phyloP scores from a whole-genome alignment of 352 stramenopile genomes.

The Globisporangium radiosum region DNA sequence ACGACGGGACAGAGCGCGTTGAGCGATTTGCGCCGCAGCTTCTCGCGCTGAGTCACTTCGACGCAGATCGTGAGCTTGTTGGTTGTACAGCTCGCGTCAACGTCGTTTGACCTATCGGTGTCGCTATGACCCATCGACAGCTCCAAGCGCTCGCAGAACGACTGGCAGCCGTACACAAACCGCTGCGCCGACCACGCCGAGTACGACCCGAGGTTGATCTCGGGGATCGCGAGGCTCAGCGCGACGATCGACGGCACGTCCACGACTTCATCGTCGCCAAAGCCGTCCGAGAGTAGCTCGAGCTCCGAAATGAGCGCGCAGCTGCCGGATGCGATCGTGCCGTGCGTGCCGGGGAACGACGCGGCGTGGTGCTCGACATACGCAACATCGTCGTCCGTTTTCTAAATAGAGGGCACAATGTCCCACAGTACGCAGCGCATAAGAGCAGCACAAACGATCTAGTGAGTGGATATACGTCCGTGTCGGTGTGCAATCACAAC shows the following conservation, averaged over 20 bases:
- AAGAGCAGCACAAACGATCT: too few relatives aligned
- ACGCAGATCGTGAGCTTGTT: slow-evolving; percentile 62
- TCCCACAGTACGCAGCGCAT: too few relatives aligned
- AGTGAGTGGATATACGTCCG: too few relatives aligned
- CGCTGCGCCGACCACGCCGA: slow-evolving; percentile 46
- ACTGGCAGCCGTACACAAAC: slow-evolving; percentile 66
- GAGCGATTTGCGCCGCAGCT: slow-evolving; percentile 27
- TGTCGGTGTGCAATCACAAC: too few relatives aligned
- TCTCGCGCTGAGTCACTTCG: slow-evolving; percentile 48
- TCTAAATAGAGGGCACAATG: slow-evolving; percentile 16
- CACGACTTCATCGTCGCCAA: slow-evolving; percentile 20
- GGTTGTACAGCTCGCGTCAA: slow-evolving; percentile 14
- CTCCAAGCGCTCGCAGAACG: slow-evolving; percentile 62
- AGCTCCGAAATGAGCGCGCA: slow-evolving; percentile 55
- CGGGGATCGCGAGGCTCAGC: slow-evolving; percentile 64
- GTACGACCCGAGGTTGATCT: slow-evolving; percentile 46
- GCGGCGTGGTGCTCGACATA: slow-evolving; percentile 62
- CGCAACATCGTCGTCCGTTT: slow-evolving; percentile 53
- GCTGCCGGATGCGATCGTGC: slow-evolving; percentile 48
- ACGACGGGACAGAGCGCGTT: slow-evolving; percentile 53
- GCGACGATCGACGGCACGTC: slow-evolving; percentile 60
- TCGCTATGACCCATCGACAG: slow-evolving; percentile 30
- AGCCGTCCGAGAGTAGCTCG: slow-evolving; percentile 53
- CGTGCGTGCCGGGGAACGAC: slow-evolving; percentile 55
- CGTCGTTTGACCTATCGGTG: slow-evolving; percentile 21